Evolutionary conservation across 345 rosid species (phyloP).

Genomic region (Reutealis trisperma): DNA sequence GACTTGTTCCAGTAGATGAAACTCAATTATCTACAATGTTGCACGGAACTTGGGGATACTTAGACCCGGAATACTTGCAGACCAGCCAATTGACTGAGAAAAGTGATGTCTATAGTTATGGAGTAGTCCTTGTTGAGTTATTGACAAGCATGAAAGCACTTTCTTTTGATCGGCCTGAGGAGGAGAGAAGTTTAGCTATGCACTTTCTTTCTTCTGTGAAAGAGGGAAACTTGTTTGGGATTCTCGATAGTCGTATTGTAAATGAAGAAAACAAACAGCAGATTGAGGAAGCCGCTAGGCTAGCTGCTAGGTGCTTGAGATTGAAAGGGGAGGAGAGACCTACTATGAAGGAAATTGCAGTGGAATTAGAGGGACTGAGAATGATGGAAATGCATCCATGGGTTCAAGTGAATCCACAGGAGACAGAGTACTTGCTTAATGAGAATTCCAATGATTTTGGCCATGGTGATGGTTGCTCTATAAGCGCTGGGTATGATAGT

Average conservation of each 20-base stretch:
- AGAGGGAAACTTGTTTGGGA: slow-evolving; percentile 7
- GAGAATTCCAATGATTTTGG: no score
- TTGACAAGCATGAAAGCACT: slow-evolving; percentile 34
- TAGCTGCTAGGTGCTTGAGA: slow-evolving; percentile 36
- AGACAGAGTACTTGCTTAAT: slow-evolving; percentile 16
- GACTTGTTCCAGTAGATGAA: slow-evolving; percentile 41
- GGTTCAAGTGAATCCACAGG: slow-evolving; percentile 6
- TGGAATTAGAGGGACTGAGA: slow-evolving; percentile 29
- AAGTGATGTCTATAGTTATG: slow-evolving; percentile 56
- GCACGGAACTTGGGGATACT: slow-evolving; percentile 45
- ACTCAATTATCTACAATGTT: slow-evolving; percentile 42
- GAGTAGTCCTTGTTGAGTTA: slow-evolving; percentile 46
- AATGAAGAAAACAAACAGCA: slow-evolving; percentile 13
- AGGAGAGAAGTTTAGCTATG: slow-evolving; percentile 30
- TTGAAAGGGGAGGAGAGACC: slow-evolving; percentile 21
- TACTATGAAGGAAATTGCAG: slow-evolving; percentile 41
- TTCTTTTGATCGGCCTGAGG: slow-evolving; percentile 24
- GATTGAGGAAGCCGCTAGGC: slow-evolving; percentile 11
- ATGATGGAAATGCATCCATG: slow-evolving; percentile 17
- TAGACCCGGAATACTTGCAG: slow-evolving; percentile 47
- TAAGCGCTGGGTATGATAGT: not conserved
- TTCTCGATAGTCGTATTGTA: slow-evolving; percentile 20
- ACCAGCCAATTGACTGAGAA: slow-evolving; percentile 43
- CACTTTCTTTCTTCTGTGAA: slow-evolving; percentile 30
- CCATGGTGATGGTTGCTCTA: no score